phyloP scores from a whole-genome alignment of 2,329 filamentous ascomycete species.

The Epichloe sibirici region DNA sequence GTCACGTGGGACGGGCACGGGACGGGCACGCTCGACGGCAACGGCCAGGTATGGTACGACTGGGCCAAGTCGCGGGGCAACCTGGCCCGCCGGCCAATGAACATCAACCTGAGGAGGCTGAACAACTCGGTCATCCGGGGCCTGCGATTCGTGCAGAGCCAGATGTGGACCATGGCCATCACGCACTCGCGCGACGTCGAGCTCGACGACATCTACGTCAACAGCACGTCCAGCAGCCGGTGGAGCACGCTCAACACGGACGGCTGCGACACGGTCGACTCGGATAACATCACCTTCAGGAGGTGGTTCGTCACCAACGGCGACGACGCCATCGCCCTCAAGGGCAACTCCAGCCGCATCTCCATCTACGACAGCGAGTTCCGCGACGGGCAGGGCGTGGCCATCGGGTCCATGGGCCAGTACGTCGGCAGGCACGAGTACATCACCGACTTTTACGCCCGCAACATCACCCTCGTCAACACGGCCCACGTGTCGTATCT shows the following conservation, averaged over 20 bases:
- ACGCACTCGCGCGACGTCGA: constrained; percentile 33
- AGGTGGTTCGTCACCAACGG: constrained; percentile 39
- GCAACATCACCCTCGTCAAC: constrained; percentile 33
- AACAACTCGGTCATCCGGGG: constrained; percentile 35
- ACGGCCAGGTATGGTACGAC: constrained; percentile 49
- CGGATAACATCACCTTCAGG: constrained; percentile 37
- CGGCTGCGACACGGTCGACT: constrained; percentile 39
- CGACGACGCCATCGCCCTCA: constrained; percentile 41
- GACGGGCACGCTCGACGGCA: constrained; percentile 43
- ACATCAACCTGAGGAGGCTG: constrained; percentile 31
- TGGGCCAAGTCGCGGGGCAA: constrained; percentile 32
- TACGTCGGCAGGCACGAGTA: constrained; percentile 35
- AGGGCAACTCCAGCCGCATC: constrained; percentile 45
- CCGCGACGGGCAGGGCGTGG: constrained; percentile 37
- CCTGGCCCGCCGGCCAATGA: constrained; percentile 37
- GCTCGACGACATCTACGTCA: constrained; percentile 39
- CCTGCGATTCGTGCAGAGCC: constrained; percentile 40
- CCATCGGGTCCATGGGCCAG: constrained; percentile 46
- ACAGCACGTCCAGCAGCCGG: constrained; percentile 29
- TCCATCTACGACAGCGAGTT: constrained; percentile 35
- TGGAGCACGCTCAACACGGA: constrained; percentile 28
- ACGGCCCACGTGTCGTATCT: constrained; percentile 38
- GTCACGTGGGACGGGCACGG: constrained; percentile 37
- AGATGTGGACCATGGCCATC: constrained; percentile 49
- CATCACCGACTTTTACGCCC: constrained; percentile 35